A percentile compares a stretch with the other conserved stretches of the same genome.
Evolutionary conservation across 2,329 filamentous ascomycete species (phyloP).

Genomic region (Dothideomycetes sp.): DNA sequence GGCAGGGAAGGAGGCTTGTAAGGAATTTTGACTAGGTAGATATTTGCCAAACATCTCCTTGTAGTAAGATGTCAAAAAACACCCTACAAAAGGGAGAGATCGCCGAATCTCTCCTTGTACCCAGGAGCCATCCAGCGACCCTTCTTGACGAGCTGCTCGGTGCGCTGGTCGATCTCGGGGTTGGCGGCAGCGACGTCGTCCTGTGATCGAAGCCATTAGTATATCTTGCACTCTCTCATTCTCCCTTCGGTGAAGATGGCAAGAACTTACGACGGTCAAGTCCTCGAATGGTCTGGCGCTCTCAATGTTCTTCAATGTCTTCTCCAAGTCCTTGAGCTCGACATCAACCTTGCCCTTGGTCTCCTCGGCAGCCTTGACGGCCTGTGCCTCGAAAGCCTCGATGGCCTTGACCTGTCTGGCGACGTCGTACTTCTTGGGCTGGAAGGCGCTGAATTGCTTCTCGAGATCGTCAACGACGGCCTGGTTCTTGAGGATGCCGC

Average conservation of each 20-base stretch:
- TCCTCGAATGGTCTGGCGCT: conserved; percentile 91
- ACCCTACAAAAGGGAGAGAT: conserved; percentile 83
- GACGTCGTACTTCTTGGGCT: conserved; percentile 89
- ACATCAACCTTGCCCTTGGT: conserved; percentile 94
- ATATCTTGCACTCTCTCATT: too few species aligned
- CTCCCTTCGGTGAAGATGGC: background rate
- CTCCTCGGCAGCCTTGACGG: conserved; percentile 90
- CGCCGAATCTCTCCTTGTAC: conserved; percentile 99
- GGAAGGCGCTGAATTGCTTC: conserved; percentile 85
- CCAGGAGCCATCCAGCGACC: conserved; percentile 96
- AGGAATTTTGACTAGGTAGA: too few species aligned
- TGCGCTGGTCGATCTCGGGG: conserved; percentile 97
- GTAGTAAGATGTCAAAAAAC: background rate
- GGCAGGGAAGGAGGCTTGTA: background rate
- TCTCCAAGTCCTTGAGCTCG: conserved; percentile 86
- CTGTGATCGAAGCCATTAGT: conserved; percentile 38
- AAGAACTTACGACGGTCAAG: conserved; percentile 79
- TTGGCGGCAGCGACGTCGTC: conserved; percentile 91
- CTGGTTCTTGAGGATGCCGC: conserved; percentile 87
- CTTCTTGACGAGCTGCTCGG: conserved; percentile 87
- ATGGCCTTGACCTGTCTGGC: conserved; percentile 93
- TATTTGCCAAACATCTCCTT: too few species aligned
- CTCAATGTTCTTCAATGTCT: conserved; percentile 96
- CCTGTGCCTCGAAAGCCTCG: conserved; percentile 94
- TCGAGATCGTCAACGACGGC: conserved; percentile 94